Conservation (phyloP, 2,329 filamentous ascomycete genomes). For the Epichloe sibirici region DNA sequence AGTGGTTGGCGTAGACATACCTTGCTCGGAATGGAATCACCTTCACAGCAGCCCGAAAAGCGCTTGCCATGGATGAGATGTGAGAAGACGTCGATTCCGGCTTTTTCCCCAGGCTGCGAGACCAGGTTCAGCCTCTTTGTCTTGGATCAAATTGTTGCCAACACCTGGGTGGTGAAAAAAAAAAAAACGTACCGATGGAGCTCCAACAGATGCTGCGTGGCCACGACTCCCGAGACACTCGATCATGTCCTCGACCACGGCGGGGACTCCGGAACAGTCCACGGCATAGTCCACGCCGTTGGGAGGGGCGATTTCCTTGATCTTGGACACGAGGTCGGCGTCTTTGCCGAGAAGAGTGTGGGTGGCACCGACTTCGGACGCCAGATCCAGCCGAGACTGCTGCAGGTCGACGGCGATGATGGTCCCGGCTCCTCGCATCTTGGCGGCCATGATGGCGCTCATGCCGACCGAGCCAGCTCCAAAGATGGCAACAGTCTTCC, state of each 20-base stretch:
- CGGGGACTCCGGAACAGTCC: slow-evolving; percentile 21
- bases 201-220: background rate
- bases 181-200: background rate
- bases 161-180: too few species aligned
- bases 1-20: background rate
- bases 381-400: background rate
- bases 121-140: background rate
- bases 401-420: slow-evolving; percentile 1
- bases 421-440: background rate
- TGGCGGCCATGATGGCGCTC: slow-evolving; percentile 1
- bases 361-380: background rate
- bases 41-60: slow-evolving; percentile 2
- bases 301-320: slow-evolving; percentile 10
- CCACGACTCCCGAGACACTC: slow-evolving; percentile 24
- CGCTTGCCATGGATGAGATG: background rate
- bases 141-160: too few species aligned
- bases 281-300: slow-evolving; percentile 20
- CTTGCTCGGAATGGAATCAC: slow-evolving; percentile 2
- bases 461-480: background rate
- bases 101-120: background rate
- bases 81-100: background rate
- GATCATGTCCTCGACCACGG: slow-evolving; percentile 32
- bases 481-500: slow-evolving; percentile 19
- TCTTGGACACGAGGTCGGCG: slow-evolving; percentile 1
- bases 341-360: background rate